Evolutionary conservation across 192 early-diverging fungal species (phyloP).

Genomic region (Thamnidium elegans): DNA sequence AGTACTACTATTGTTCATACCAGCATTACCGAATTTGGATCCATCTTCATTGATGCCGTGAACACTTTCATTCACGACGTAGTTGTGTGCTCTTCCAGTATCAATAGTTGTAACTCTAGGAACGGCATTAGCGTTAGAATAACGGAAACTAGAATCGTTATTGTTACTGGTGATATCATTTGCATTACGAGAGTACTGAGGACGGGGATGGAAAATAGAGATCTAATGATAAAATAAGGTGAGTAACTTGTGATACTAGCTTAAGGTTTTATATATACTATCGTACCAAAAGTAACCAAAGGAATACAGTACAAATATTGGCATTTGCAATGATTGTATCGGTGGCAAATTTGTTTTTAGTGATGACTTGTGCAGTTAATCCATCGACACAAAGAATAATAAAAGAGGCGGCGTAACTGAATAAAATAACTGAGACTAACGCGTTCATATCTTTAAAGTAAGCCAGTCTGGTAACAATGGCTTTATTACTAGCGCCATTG

Average conservation of each 20-base stretch:
- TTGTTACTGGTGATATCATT: not conserved
- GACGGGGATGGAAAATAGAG: constrained; percentile 17
- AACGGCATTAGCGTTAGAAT: not conserved
- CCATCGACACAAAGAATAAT: constrained; percentile 31
- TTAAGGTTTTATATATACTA: too few species aligned
- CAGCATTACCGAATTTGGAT: not conserved
- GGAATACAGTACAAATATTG: constrained; percentile 17
- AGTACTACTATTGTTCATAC: not conserved
- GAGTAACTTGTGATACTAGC: not conserved
- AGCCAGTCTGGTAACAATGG: constrained; percentile 21
- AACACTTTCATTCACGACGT: not conserved
- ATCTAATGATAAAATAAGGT: constrained; percentile 2
- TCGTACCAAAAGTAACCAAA: constrained; percentile 23
- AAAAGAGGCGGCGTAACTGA: constrained; percentile 10
- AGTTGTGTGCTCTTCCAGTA: not conserved
- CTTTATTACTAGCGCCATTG: constrained; percentile 7
- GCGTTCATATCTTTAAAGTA: constrained; percentile 39
- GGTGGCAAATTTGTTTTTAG: constrained; percentile 21
- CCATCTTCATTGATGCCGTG: not conserved
- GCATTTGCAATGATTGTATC: constrained; percentile 22
- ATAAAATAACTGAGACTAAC: constrained; percentile 16
- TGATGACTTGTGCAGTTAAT: constrained; percentile 18
- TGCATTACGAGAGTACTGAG: not conserved
- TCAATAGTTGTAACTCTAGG: not conserved
- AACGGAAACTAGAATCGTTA: constrained; percentile 10